These are phyloP conservation scores for Colletotrichum magnum DNA, from an alignment of 2,329 filamentous ascomycete genomes.

Conservation along the genomic window DNA sequence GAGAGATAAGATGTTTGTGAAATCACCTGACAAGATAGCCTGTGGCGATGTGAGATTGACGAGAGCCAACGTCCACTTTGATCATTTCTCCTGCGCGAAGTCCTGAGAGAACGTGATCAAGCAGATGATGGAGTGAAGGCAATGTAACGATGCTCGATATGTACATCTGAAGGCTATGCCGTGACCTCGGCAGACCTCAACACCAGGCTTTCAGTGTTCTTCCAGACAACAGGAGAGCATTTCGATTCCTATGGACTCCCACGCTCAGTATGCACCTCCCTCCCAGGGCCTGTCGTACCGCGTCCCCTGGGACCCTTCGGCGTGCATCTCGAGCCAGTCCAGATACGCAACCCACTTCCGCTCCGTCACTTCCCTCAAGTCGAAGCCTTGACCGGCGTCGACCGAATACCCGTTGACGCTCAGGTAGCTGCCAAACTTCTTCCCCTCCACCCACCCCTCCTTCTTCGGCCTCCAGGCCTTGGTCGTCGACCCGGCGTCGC, in stretches of 20 bases:
- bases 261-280: slow-evolving; percentile 33
- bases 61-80: too few species aligned
- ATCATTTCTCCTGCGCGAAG: too few species aligned
- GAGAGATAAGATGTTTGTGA: too few species aligned
- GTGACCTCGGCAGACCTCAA: too few species aligned
- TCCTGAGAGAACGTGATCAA: too few species aligned
- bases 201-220: too few species aligned
- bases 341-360: slow-evolving; percentile 49
- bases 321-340: slow-evolving; percentile 38
- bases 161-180: too few species aligned
- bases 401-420: slow-evolving; percentile 55
- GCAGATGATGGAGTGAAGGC: too few species aligned
- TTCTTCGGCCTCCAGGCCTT: slow-evolving; percentile 50
- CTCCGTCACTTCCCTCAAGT: slow-evolving; percentile 54
- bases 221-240: too few species aligned
- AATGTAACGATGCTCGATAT: too few species aligned
- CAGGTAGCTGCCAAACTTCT: slow-evolving; percentile 47
- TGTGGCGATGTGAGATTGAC: too few species aligned
- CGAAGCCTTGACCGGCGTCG: slow-evolving; percentile 54
- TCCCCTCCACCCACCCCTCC: slow-evolving; percentile 46
- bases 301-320: slow-evolving; percentile 20
- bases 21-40: too few species aligned
- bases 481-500: slow-evolving; percentile 19
- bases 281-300: slow-evolving; percentile 34
- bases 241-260: background rate